phyloP scores from a whole-genome alignment of 495 filamentous ascomycete species.

The Zalerion maritima region DNA sequence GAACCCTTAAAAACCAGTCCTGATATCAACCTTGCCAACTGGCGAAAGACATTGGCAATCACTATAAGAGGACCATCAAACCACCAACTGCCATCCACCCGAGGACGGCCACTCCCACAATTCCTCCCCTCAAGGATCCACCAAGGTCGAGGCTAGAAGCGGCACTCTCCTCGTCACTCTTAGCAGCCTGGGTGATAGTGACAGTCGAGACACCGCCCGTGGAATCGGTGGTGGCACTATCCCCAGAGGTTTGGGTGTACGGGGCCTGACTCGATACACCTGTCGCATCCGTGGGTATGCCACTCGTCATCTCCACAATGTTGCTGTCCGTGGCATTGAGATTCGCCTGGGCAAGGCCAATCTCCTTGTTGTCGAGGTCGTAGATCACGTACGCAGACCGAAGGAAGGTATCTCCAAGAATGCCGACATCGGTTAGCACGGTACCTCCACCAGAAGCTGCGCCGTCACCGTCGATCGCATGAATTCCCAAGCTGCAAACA shows the following conservation, averaged over 20 bases:
- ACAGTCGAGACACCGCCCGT: no score
- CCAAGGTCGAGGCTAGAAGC: no score
- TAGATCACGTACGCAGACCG: slow-evolving; percentile 90
- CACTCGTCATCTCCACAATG: slow-evolving; percentile 29
- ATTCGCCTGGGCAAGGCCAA: slow-evolving; percentile 73
- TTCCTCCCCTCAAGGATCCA: no score
- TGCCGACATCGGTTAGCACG: slow-evolving; percentile 11
- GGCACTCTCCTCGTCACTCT: no score
- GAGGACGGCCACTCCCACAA: no score
- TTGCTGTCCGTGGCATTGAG: slow-evolving; percentile 51
- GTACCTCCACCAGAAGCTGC: not conserved
- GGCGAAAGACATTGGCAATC: no score
- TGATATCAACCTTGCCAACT: no score
- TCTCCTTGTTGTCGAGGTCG: slow-evolving; percentile 70
- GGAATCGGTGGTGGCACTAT: no score
- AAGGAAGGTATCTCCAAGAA: slow-evolving; percentile 78
- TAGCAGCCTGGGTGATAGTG: no score
- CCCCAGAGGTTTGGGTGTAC: slow-evolving; percentile 8
- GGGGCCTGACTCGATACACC: slow-evolving; percentile 19
- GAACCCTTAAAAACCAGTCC: no score
- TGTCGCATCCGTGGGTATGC: slow-evolving; percentile 21
- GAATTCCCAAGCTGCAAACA: slow-evolving; percentile 29
- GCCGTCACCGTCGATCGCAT: slow-evolving; percentile 7
- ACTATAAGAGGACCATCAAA: no score
- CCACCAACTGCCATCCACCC: no score